These are phyloP conservation scores for Tuber calosporum DNA, from an alignment of 495 filamentous ascomycete species.

Conservation along the genomic window DNA sequence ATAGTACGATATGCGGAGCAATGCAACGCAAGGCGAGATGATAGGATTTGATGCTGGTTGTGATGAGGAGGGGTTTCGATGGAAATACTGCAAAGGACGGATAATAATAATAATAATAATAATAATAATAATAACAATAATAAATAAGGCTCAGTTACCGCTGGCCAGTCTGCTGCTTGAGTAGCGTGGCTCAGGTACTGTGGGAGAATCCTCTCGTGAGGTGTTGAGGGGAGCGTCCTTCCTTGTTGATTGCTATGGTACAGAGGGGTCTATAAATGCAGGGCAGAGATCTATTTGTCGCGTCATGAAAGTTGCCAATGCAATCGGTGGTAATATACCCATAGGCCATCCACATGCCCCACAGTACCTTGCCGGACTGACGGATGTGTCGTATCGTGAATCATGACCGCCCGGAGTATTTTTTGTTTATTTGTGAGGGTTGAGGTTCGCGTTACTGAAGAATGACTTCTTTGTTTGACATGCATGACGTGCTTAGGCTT, in stretches of 20 bases:
- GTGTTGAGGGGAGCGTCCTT: not conserved
- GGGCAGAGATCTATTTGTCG: too few species aligned
- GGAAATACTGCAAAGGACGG: too few species aligned
- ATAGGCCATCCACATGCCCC: too few species aligned
- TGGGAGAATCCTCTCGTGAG: not conserved
- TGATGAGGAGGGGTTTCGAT: not conserved
- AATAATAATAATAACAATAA: too few species aligned
- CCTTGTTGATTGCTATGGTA: not conserved
- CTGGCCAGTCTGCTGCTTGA: not conserved
- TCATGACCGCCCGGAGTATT: not conserved
- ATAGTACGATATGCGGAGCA: not conserved
- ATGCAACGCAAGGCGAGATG: not conserved
- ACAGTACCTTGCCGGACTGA: not conserved
- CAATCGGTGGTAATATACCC: too few species aligned
- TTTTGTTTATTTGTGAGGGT: not conserved
- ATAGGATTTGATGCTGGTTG: not conserved
- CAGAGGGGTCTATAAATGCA: too few species aligned
- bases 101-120: too few species aligned
- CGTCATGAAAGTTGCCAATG: too few species aligned
- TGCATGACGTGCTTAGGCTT: not conserved
- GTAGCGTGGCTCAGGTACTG: not conserved
- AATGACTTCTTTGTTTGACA: not conserved
- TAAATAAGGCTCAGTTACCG: not conserved
- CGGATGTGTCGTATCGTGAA: not conserved
- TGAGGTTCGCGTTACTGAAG: not conserved